Conservation (phyloP, 352 stramenopile genomes). For the Phytophthora palmivora region DNA sequence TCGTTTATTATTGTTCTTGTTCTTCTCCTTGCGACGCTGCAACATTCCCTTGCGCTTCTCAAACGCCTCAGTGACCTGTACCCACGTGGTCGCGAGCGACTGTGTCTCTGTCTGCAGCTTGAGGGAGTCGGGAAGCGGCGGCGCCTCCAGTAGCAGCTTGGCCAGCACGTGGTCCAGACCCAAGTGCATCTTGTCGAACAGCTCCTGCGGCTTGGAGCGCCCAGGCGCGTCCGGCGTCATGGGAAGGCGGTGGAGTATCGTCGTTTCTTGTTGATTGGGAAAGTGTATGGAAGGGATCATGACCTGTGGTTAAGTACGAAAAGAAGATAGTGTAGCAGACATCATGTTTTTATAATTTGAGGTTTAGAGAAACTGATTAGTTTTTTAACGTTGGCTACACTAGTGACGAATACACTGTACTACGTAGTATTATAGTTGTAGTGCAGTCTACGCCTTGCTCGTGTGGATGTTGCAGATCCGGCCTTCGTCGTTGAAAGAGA, state of each 20-base stretch:
- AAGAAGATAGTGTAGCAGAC: background rate
- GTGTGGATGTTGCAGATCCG: slow-evolving; percentile 62
- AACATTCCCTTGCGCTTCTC: slow-evolving; percentile 39
- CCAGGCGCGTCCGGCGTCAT: slow-evolving; percentile 22
- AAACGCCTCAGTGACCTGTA: slow-evolving; percentile 28
- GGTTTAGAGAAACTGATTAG: no score
- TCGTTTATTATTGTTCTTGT: slow-evolving; percentile 16
- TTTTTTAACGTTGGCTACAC: slow-evolving; percentile 11
- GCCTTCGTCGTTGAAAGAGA: slow-evolving; percentile 47
- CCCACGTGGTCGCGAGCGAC: slow-evolving; percentile 37
- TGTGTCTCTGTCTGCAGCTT: slow-evolving; percentile 45
- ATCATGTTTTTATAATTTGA: no score
- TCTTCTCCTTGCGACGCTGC: slow-evolving; percentile 39
- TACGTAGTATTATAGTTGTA: no score
- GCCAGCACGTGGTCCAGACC: slow-evolving; percentile 62
- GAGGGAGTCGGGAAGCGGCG: slow-evolving; percentile 29
- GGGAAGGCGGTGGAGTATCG: slow-evolving; percentile 4
- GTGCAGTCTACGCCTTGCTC: slow-evolving; percentile 40
- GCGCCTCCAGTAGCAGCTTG: slow-evolving; percentile 30
- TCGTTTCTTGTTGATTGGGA: slow-evolving; percentile 8
- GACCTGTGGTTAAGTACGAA: slow-evolving; percentile 15
- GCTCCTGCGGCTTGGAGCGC: slow-evolving; percentile 31
- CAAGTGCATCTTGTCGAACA: slow-evolving; percentile 54
- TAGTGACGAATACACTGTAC: background rate
- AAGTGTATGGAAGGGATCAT: background rate